Base-by-base conservation (phyloP, 129 eudicot species). In the Chrysanthemum seticuspe region DNA sequence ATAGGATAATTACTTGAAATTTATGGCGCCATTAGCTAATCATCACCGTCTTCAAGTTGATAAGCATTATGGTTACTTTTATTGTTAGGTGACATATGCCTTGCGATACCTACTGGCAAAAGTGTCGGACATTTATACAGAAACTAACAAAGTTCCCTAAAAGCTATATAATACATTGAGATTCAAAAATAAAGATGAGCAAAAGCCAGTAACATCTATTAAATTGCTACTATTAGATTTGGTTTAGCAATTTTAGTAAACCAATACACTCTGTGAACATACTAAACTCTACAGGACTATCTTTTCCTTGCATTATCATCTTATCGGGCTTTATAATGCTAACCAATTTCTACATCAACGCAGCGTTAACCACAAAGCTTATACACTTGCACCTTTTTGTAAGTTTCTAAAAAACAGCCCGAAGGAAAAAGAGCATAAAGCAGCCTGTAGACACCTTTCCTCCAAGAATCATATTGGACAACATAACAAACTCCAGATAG, bases 11-110 rank as follows among this genome's bases (percentile, higher is more conserved):
- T 8, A 13, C 49, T 69, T 68, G 8, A 19, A 52, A 52, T 52
- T 10, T 23, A 23, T 52, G 16, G 62, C 54, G 50, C 62, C 63
- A 29, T 69, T 69, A 52, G 23, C 62, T 57, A 57, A 57, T 18
- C 29, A 18, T 10, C 62, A 57, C 23, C 19, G 23, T 29, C 29
- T 18, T 57, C 29, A 2, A 57, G 29, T 18, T 16, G 23, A 18
- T n/a, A 18, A 57, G 12, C 62, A 9, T 57, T 25, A 15, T 21
- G 23, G 23, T 15, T 5, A 8, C 62, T 57, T 55, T n/a, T 6
- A 55, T 15, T 55, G 25, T 6, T 55, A 55, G 19, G 12, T 55
- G 10, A 55, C 60, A 55, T 55, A 40, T 40, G 47, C 60, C 16
- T 14, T 55, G 60, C 19, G 12, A 19, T 5, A 55, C 25, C 10